Percentiles rank a stretch among this genome's conserved stretches.
phyloP scores from a whole-genome alignment of 2,329 filamentous ascomycete genomes.

The Eutypa lata region DNA sequence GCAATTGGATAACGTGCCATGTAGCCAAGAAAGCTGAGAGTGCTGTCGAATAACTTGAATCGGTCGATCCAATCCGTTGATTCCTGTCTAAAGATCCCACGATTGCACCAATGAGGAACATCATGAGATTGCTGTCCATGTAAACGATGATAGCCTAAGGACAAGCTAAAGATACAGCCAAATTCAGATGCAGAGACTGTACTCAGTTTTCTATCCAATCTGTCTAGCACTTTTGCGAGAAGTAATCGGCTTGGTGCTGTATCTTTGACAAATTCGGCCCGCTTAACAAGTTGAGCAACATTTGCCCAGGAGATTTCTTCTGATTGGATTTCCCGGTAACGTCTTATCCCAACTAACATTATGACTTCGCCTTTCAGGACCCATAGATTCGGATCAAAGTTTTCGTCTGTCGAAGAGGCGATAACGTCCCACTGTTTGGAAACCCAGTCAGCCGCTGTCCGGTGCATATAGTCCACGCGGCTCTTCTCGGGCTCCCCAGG shows the following conservation, averaged over 20 bases:
- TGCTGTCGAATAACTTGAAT: background rate
- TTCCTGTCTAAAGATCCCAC: background rate
- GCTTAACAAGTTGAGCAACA: background rate
- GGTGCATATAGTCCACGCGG: slow-evolving; percentile 8
- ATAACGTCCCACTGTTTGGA: background rate
- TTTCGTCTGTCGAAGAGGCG: background rate
- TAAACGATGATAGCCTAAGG: no score
- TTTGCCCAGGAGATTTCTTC: background rate
- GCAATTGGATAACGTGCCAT: background rate
- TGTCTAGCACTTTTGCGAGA: background rate
- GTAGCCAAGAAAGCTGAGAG: background rate
- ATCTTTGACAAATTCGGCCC: background rate
- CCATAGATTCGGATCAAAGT: slow-evolving; percentile 2
- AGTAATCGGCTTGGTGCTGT: background rate
- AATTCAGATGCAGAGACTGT: no score
- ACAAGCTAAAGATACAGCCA: no score
- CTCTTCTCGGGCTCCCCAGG: background rate
- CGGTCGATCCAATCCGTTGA: background rate
- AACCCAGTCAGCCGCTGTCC: slow-evolving; percentile 11
- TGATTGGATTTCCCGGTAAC: background rate
- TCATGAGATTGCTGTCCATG: no score
- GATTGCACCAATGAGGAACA: background rate
- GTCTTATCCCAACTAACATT: no score
- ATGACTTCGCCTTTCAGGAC: background rate
- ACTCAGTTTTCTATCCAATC: background rate